These are phyloP conservation scores for Starmerella lactis-condensi DNA, from an alignment of 805 yeast genomes.

Conservation along the genomic window DNA sequence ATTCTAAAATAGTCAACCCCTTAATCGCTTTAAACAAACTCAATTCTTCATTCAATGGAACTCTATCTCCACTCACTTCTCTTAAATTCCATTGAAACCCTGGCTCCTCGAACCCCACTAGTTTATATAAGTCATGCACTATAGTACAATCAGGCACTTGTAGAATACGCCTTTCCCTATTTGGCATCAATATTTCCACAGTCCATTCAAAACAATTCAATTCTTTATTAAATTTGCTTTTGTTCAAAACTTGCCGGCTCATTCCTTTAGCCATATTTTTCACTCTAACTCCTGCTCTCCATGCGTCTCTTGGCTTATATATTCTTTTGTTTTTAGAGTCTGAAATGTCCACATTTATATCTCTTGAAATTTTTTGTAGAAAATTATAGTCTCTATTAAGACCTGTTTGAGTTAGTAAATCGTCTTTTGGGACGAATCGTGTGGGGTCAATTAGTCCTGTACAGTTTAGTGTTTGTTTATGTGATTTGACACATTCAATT, in stretches of 20 bases:
- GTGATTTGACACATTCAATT: constrained; percentile 48
- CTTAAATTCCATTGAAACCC: constrained; percentile 9
- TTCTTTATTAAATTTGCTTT: constrained; percentile 50
- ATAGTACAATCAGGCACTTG: constrained; percentile 14
- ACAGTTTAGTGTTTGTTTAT: constrained; percentile 45
- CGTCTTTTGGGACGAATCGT: constrained; percentile 33
- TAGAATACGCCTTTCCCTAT: constrained; percentile 2
- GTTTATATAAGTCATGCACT: constrained; percentile 2
- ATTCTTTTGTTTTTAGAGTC: constrained; percentile 25
- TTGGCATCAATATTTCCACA: constrained; percentile 30
- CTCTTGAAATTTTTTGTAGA: constrained; percentile 39
- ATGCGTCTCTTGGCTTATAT: constrained; percentile 24
- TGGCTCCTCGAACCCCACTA: constrained; percentile 1
- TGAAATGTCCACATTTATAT: constrained; percentile 37
- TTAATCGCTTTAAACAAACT: constrained; percentile 34
- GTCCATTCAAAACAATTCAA: constrained; percentile 56
- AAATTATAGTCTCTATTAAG: constrained; percentile 76
- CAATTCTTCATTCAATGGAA: constrained; percentile 7
- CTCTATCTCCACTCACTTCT: constrained; percentile 11
- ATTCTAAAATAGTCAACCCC: constrained; percentile 51
- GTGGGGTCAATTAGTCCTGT: constrained; percentile 48
- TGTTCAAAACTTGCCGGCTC: constrained; percentile 46
- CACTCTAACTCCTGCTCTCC: constrained; percentile 48
- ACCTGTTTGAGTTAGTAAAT: constrained; percentile 27
- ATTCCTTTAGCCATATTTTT: constrained; percentile 51